Evolutionary conservation across 2,329 filamentous ascomycete species (phyloP), one percentile per base, ranked within the genome.

Genomic region (Claviceps arundinis): DNA sequence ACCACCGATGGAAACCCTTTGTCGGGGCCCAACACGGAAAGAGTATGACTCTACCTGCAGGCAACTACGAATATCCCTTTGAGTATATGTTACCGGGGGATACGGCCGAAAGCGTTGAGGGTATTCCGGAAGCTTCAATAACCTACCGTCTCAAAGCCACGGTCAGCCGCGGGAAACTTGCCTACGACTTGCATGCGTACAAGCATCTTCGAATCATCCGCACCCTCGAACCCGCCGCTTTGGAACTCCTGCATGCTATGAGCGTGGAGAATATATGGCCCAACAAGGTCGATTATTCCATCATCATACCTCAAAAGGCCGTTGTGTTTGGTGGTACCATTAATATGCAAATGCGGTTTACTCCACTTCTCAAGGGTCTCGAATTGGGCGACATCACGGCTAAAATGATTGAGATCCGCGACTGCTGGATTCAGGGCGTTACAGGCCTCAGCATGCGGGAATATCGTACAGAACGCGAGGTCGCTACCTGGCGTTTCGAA

Each of bases 201-300:
- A 91, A 91, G 66, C 83, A 85, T 50, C 68, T 93, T 52, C 80
- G 87, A 52, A 80, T 91, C 52, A 85, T 91, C 53, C 80, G 87
- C 52, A 91, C 87, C 0, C 71, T 90, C 47, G 85, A 88, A 55
- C 78, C 86, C 11, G 83, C 82, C 49, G 85, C 86, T 11, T 74
- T 90, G 54, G 87, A 91, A 64, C 78, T 90, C 56, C 76, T 86
- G 40, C 86, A 97, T 67, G 85, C 89, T 47, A 93, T 96, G 88
- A 88, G 87, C 56, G 90, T 97, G 57, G 90, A 96, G 68, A 96
- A 96, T 63, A 86, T 95, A 57, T 98, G 93, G 93, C 87, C 89
- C 5, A 93, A 95, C 72, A 98, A 98, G 73, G 80, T 97, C 60
- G 88, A 95, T 65, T 98, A 98, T 70, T 91, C 89, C 34, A 89